Percentiles rank a stretch among this genome's conserved stretches.
Evolutionary conservation across 306 rosid species (phyloP).

Genomic region (Cucurbita pepo): DNA sequence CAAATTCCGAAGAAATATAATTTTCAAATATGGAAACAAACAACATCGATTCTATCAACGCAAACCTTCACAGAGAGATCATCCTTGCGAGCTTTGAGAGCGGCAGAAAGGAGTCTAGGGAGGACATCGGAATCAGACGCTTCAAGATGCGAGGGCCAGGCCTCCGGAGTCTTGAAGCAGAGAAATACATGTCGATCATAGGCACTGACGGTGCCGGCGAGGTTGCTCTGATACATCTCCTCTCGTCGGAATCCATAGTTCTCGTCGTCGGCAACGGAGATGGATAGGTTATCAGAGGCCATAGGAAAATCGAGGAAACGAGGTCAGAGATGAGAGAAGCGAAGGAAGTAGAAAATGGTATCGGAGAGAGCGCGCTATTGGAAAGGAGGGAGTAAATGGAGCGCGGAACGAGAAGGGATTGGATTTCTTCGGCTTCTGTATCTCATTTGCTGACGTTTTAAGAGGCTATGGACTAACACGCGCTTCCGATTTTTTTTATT

Average conservation of each 20-base stretch:
- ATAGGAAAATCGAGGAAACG: not conserved
- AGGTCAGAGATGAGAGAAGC: not conserved
- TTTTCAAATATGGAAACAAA: not conserved
- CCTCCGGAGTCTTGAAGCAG: slow-evolving; percentile 56
- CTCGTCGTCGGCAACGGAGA: slow-evolving; percentile 19
- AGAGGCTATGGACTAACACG: not conserved
- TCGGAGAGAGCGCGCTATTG: not conserved
- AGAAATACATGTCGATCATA: slow-evolving; percentile 89
- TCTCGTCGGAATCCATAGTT: slow-evolving; percentile 62
- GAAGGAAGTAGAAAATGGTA: not conserved
- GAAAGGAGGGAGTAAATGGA: not conserved
- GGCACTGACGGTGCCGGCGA: slow-evolving; percentile 50
- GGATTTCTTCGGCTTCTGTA: not conserved
- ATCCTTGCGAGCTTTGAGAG: slow-evolving; percentile 48
- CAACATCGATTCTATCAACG: not conserved
- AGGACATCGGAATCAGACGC: slow-evolving; percentile 53
- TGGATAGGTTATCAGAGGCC: slow-evolving; percentile 31
- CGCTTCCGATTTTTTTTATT: not conserved
- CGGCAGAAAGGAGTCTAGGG: slow-evolving; percentile 35
- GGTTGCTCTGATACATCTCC: slow-evolving; percentile 61
- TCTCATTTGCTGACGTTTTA: not conserved
- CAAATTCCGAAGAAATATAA: not conserved
- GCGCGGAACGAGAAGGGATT: slow-evolving; percentile 13
- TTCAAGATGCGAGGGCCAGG: slow-evolving; percentile 68
- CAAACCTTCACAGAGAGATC: slow-evolving; percentile 12